Conservation (phyloP, 2,329 filamentous ascomycete species). For the Juglanconis oblonga region DNA sequence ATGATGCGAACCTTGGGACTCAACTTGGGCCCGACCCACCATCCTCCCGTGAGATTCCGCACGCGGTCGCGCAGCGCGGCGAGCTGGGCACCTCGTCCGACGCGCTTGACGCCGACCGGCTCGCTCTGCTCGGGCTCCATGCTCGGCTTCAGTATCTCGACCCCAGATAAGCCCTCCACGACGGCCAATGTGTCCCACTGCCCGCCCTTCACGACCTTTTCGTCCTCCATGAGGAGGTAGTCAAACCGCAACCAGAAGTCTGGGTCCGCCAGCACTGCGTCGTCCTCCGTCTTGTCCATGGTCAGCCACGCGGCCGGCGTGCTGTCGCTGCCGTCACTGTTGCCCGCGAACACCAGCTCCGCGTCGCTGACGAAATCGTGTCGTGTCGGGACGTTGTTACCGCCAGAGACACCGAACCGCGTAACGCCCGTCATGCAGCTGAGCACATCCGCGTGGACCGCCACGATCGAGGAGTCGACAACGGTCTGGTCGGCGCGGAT, state of each 20-base stretch:
- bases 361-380: slow-evolving; percentile 26
- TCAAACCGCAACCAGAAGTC: slow-evolving; percentile 64
- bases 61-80: slow-evolving; percentile 38
- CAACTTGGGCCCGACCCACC: slow-evolving; percentile 65
- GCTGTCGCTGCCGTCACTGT: slow-evolving; percentile 1
- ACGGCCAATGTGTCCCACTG: slow-evolving; percentile 56
- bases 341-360: not conserved
- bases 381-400: slow-evolving; percentile 31
- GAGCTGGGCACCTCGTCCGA: slow-evolving; percentile 45
- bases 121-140: slow-evolving; percentile 23
- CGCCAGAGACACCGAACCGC: slow-evolving; percentile 52
- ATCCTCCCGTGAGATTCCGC: slow-evolving; percentile 51
- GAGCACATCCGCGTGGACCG: slow-evolving; percentile 62
- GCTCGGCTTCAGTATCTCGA: slow-evolving; percentile 55
- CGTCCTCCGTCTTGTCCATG: slow-evolving; percentile 64
- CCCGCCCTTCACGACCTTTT: slow-evolving; percentile 42
- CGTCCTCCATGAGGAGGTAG: slow-evolving; percentile 58
- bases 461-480: slow-evolving; percentile 32
- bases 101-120: slow-evolving; percentile 27
- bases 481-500: slow-evolving; percentile 30
- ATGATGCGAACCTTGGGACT: slow-evolving; percentile 52
- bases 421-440: slow-evolving; percentile 71
- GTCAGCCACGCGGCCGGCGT: slow-evolving; percentile 21
- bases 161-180: slow-evolving; percentile 55
- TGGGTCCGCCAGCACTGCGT: slow-evolving; percentile 38